phyloP scores from a whole-genome alignment of 2,329 filamentous ascomycete species.

The Grosmannia clavigera region DNA sequence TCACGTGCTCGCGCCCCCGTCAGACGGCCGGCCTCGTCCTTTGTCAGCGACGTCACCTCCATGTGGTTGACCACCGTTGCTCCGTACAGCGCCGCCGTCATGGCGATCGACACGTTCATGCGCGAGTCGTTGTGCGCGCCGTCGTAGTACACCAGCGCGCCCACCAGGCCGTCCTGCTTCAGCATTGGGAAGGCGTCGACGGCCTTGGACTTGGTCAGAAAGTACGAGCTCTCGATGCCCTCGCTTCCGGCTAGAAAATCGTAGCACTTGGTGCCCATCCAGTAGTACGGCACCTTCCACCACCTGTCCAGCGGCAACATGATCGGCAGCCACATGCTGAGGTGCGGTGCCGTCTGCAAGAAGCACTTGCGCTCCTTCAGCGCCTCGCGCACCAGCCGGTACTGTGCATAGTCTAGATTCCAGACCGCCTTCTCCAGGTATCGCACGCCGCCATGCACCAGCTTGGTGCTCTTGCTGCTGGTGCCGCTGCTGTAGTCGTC shows the following conservation, averaged over 20 bases:
- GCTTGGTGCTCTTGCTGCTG: slow-evolving; percentile 77
- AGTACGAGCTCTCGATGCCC: slow-evolving; percentile 75
- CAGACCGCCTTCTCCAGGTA: slow-evolving; percentile 80
- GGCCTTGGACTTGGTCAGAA: slow-evolving; percentile 64
- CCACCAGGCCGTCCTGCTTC: slow-evolving; percentile 58
- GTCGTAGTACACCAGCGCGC: slow-evolving; percentile 77
- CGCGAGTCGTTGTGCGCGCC: slow-evolving; percentile 78
- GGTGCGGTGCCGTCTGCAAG: slow-evolving; percentile 69
- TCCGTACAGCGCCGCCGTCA: slow-evolving; percentile 70
- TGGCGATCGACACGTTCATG: slow-evolving; percentile 74
- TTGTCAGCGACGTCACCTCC: slow-evolving; percentile 62
- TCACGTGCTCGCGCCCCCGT: slow-evolving; percentile 58
- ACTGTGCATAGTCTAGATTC: slow-evolving; percentile 76
- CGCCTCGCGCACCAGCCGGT: slow-evolving; percentile 68
- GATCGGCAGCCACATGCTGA: slow-evolving; percentile 70
- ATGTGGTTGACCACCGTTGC: slow-evolving; percentile 71
- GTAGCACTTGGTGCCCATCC: slow-evolving; percentile 62
- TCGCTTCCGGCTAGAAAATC: slow-evolving; percentile 71
- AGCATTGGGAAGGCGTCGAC: slow-evolving; percentile 69
- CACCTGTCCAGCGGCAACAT: slow-evolving; percentile 72
- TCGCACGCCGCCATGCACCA: slow-evolving; percentile 74
- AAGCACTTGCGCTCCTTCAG: slow-evolving; percentile 75
- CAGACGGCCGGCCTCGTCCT: slow-evolving; percentile 56
- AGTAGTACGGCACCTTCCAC: slow-evolving; percentile 72
- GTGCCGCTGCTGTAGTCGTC: slow-evolving; percentile 76